Evolutionary conservation across 2,329 filamentous ascomycete species (phyloP).

Genomic region (Cladosporium sp.): DNA sequence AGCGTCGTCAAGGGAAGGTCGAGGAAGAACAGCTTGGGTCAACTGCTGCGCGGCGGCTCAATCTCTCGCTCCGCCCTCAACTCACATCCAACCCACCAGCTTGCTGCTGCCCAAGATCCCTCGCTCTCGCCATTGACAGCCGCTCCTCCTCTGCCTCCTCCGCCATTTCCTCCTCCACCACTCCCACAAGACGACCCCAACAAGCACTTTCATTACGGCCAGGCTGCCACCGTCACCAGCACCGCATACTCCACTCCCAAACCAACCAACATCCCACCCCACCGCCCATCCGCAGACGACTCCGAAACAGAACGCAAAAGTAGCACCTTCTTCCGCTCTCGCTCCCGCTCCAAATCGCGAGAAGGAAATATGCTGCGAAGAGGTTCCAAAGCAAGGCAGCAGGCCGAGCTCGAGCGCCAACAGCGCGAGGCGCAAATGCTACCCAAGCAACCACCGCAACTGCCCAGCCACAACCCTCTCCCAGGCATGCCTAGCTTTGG

Average conservation of each 20-base stretch:
- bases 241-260: conserved; percentile 4
- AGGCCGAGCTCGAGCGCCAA: conserved; percentile 17
- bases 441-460: conserved; percentile 56
- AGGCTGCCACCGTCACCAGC: conserved; percentile 5
- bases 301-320: conserved; percentile 3
- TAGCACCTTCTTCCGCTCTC: conserved; percentile 11
- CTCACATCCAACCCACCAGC: background rate
- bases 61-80: background rate
- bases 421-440: conserved; percentile 42
- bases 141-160: conserved; percentile 3
- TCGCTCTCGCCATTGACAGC: conserved; percentile 3
- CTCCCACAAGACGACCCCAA: background rate
- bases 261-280: background rate
- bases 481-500: conserved; percentile 54
- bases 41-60: conserved; percentile 5
- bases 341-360: conserved; percentile 1
- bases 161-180: background rate
- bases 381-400: conserved; percentile 32
- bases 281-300: conserved; percentile 4
- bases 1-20: background rate
- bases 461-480: conserved; percentile 45
- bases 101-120: background rate
- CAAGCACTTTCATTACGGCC: conserved; percentile 7
- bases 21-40: conserved; percentile 13
- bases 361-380: conserved; percentile 28